These are phyloP conservation scores for Suillus fuscotomentosus DNA, from an alignment of 768 basidiomycete genomes.

Conservation along the genomic window DNA sequence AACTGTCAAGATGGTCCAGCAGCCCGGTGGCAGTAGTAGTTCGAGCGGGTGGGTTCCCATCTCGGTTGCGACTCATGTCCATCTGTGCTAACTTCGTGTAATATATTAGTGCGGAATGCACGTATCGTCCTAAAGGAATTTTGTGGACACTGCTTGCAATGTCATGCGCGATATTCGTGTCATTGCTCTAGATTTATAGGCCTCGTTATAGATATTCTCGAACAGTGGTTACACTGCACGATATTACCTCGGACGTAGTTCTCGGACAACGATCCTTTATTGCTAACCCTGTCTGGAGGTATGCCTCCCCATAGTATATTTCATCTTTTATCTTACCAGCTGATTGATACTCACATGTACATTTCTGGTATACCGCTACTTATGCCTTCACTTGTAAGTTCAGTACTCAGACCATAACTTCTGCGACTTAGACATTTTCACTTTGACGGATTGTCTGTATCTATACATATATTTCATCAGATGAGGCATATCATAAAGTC, in stretches of 20 bases:
- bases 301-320: neutral
- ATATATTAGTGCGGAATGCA: constrained; percentile 14
- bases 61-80: neutral
- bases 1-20: constrained; percentile 60
- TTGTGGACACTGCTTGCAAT: constrained; percentile 18
- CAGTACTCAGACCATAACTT: neutral
- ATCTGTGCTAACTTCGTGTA: neutral
- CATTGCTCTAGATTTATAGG: constrained; percentile 11
- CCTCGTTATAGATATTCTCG: neutral
- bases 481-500: neutral
- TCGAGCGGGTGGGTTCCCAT: constrained; percentile 20
- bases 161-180: constrained; percentile 11
- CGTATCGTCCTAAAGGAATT: constrained; percentile 7
- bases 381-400: neutral
- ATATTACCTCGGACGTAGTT: neutral
- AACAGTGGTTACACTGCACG: neutral
- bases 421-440: neutral
- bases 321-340: neutral
- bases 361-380: neutral
- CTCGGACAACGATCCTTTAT: neutral
- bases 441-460: neutral
- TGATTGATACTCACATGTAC: neutral
- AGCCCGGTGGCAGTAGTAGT: constrained; percentile 23
- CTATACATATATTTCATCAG: neutral
- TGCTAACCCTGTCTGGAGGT: neutral